A percentile compares a stretch with the other conserved stretches of the same genome.
Conservation (phyloP, 805 yeast species). For the Metschnikowia shivogae region DNA sequence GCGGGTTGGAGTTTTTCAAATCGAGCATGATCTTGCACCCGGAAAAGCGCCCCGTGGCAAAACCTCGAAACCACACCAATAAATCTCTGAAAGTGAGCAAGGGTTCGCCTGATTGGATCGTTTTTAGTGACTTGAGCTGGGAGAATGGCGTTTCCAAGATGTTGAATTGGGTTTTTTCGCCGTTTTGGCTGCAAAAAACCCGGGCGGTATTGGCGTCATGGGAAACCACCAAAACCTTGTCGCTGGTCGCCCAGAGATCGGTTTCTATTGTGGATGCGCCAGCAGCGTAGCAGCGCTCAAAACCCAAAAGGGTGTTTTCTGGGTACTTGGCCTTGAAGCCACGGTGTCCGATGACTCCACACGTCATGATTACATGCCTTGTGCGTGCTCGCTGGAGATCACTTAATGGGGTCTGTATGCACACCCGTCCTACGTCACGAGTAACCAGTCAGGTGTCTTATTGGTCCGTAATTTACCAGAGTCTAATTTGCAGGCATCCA, state of each 20-base stretch:
- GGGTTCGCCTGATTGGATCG: constrained; percentile 31
- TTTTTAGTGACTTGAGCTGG: constrained; percentile 20
- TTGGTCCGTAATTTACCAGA: too few species aligned
- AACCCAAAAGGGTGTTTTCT: constrained; percentile 39
- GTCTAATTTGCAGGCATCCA: too few species aligned
- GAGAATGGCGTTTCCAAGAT: constrained; percentile 31
- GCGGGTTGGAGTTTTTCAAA: constrained; percentile 37
- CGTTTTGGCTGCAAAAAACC: constrained; percentile 32
- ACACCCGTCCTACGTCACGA: too few species aligned
- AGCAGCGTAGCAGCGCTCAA: constrained; percentile 30
- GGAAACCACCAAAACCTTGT: constrained; percentile 35
- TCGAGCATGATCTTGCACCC: constrained; percentile 34
- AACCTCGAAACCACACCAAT: constrained; percentile 29
- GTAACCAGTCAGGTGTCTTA: too few species aligned
- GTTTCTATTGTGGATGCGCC: constrained; percentile 41
- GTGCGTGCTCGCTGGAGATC: too few species aligned
- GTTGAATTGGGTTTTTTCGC: constrained; percentile 31
- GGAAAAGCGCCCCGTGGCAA: constrained; percentile 11
- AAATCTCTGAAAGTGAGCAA: constrained; percentile 30
- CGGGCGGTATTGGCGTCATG: constrained; percentile 40
- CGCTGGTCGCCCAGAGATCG: constrained; percentile 39
- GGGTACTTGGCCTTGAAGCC: constrained; percentile 40
- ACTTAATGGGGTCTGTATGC: too few species aligned
- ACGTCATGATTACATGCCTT: not conserved
- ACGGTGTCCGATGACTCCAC: constrained; percentile 37